Conservation (phyloP, 148 eudicot species). For the Amaranthus palmeri region DNA sequence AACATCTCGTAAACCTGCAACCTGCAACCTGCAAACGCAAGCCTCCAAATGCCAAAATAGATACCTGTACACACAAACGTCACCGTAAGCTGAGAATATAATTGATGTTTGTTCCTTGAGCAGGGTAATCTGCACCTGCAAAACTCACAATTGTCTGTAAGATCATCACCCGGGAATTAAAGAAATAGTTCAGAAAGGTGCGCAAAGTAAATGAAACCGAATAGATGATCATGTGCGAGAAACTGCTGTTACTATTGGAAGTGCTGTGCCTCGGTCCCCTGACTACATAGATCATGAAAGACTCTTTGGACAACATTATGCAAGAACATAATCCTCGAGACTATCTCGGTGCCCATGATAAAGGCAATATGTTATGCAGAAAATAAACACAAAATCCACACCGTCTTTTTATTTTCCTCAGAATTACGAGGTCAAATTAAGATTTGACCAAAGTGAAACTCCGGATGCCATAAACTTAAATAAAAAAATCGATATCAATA, state of each 20-base stretch:
- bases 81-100: slow-evolving; percentile 21
- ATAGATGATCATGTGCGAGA: slow-evolving; percentile 3
- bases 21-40: slow-evolving; percentile 40
- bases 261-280: slow-evolving; percentile 13
- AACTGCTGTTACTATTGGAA: slow-evolving; percentile 14
- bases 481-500: too few species aligned
- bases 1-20: slow-evolving; percentile 13
- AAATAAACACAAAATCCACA: neutral
- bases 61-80: slow-evolving; percentile 36
- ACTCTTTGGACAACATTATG: neutral
- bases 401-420: too few species aligned
- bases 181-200: neutral
- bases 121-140: slow-evolving; percentile 62
- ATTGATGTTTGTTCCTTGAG: slow-evolving; percentile 28
- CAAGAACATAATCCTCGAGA: neutral
- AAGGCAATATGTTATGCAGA: neutral
- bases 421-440: too few species aligned
- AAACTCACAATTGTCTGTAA: slow-evolving; percentile 22
- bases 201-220: slow-evolving; percentile 7
- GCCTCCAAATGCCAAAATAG: slow-evolving; percentile 21
- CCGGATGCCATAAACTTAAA: too few species aligned
- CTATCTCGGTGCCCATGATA: neutral
- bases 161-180: neutral
- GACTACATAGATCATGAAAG: neutral
- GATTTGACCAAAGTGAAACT: too few species aligned